Conservation (phyloP, 148 eudicot species). For the Silene uniflora region DNA sequence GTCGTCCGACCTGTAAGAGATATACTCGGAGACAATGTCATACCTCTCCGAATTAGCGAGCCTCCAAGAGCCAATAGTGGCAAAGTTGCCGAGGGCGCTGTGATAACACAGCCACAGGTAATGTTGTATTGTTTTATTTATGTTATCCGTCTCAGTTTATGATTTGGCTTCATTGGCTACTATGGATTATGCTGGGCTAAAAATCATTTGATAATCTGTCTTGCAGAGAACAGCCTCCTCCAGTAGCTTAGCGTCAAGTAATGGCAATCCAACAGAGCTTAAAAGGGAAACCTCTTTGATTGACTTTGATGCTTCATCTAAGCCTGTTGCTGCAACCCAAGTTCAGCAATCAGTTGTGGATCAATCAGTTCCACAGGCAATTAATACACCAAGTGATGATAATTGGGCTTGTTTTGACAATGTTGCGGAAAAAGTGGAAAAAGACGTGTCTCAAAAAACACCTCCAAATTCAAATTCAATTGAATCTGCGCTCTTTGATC, state of each 20-base stretch:
- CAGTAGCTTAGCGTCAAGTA: constrained; percentile 81
- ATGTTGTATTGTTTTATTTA: constrained; percentile 19
- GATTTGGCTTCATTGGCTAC: neutral
- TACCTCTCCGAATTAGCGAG: constrained; percentile 74
- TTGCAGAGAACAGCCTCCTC: constrained; percentile 86
- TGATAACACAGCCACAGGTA: constrained; percentile 70
- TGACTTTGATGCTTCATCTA: constrained; percentile 76
- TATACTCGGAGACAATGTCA: constrained; percentile 71
- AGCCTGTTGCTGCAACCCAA: constrained; percentile 39
- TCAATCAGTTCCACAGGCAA: constrained; percentile 36
- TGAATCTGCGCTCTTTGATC: constrained; percentile 51
- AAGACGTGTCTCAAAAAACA: constrained; percentile 39
- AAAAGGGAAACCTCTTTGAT: constrained; percentile 68
- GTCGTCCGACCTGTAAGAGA: constrained; percentile 75
- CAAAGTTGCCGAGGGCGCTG: constrained; percentile 43
- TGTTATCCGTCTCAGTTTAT: neutral
- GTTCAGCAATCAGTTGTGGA: constrained; percentile 30
- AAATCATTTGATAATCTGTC: constrained; percentile 15
- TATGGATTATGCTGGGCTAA: constrained; percentile 10
- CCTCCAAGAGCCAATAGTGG: constrained; percentile 73
- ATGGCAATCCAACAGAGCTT: constrained; percentile 57
- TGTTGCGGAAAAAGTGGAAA: constrained; percentile 35
- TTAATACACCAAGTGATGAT: constrained; percentile 42
- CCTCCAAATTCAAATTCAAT: constrained; percentile 45
- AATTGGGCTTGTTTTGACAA: constrained; percentile 93